A percentile compares a stretch with the other conserved stretches of the same genome.
phyloP scores from a whole-genome alignment of 257 asterid genomes.

The Solanum acaule region DNA sequence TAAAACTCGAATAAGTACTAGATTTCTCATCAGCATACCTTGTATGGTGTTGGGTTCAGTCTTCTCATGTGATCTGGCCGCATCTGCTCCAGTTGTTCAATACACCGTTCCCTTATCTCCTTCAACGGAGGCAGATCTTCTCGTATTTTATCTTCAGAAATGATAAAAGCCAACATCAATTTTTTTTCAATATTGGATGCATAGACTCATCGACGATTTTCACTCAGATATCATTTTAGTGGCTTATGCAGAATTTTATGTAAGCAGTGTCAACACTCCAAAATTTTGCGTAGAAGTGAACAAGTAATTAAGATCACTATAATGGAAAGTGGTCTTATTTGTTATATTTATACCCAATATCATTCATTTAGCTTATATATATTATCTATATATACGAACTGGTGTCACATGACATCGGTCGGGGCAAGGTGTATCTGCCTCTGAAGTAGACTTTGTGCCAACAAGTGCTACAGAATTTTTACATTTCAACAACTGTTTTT shows the following conservation, averaged over 20 bases:
- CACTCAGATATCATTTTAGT: not conserved
- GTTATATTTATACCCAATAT: not conserved
- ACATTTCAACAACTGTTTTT: not conserved
- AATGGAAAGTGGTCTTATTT: not conserved
- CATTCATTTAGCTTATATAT: not conserved
- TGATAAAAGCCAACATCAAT: not conserved
- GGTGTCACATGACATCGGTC: not conserved
- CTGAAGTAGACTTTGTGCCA: not conserved
- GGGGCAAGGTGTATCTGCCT: not conserved
- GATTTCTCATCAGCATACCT: conserved; percentile 31
- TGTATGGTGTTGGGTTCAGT: conserved; percentile 97
- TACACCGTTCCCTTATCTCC: conserved; percentile 59
- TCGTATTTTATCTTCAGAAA: conserved; percentile 41
- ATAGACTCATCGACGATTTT: not conserved
- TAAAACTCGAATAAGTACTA: not conserved
- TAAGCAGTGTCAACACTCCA: not conserved
- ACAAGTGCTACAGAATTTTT: not conserved
- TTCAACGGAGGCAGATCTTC: conserved; percentile 60
- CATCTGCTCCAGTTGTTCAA: conserved; percentile 70
- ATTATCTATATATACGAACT: not conserved
- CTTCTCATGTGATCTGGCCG: conserved; percentile 97
- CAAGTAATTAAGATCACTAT: not conserved
- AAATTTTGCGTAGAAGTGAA: not conserved
- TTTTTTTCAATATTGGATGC: not conserved
- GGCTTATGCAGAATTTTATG: not conserved